Evolutionary conservation across 108 stramenopile species (phyloP), one percentile per base, ranked within the genome.

Genomic region (Cyclotella choctawhatcheeana): DNA sequence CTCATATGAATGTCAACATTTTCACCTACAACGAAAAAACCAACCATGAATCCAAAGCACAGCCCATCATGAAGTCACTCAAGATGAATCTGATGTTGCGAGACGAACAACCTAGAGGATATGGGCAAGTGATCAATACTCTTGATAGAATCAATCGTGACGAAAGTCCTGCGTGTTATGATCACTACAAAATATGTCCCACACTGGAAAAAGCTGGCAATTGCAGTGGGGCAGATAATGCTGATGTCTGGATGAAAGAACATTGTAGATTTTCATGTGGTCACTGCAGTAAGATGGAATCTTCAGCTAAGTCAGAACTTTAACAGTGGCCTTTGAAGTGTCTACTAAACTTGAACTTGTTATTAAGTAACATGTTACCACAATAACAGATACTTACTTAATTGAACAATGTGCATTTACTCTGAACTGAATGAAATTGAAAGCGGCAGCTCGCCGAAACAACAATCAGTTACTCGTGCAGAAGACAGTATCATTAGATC

Each of bases 51-150:
- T 31, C 48, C 20, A 79, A 85, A 44, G 34, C 44, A 12, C 33
- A 68, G 0, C 50, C 53, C 0, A 81, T 89, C 64, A 43, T 61
- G 58, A 54, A 17, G 5, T 48, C 27, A 16, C 65, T 77, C 26
- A 50, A 34, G 7, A 76, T 73, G 66, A 56, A 66, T 18, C 74
- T 64, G 16, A 64, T 72, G 43, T 73, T 84, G 20, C 69, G 76
- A 29, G 87, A 90, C 33, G 86, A 87, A 55, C 83, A 84, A 74
- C 89, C 89, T 5, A 67, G 89, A 21, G 89, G 89, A 55, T 70
- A 67, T 20, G 83, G 83, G 21, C 63, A 76, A 43, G 82, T 88
- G 10, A 79, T 88, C 51, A 81, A 71, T 37, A 65, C 31, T 16
- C 64, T 75, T 22, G 69, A 81, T n/a, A 60, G 75, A 21, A 74